Base-by-base conservation (phyloP, 106 monocot species). In the Xerophyta viscosa region DNA sequence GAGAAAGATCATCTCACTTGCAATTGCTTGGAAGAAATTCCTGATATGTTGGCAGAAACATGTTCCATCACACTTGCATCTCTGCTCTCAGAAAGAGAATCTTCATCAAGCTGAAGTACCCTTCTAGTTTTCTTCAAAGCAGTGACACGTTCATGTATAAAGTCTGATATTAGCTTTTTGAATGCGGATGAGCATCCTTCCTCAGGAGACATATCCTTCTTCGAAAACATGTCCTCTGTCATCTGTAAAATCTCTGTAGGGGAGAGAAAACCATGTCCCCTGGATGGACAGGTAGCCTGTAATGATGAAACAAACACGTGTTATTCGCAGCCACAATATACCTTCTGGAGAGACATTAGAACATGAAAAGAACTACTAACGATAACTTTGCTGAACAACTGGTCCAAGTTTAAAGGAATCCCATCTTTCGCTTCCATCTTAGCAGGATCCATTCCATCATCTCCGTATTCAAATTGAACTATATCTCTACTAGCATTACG, bases 391-490 rank as follows among this genome's bases (percentile, higher is more conserved):
- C 67, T 82, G 59, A 82, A 86, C 63, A 98, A 72, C 52, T 98
- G 98, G 57, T 77, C 61, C 54, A 98, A 69, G 70, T 98, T 84
- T 61, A 98, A 73, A 33, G 98, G 82, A 46, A 57, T 73, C 24
- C 90, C 80, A 71, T 82, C 74, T 27, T 80, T 62, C 46, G 77
- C 98, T 61, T 98, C 98, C 98, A 98, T 98, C 42, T 76, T 98
- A 48, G 90, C 98, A 17, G 98, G 98, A 71, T 98, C 89, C 86
- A 98, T 76, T 58, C 90, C 86, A 77, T 98, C 98, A 69, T 98
- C 90, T 66, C 98, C 98, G 62, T 98, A 98, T 20, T 79, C 22
- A 59, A 98, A 77, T 48, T 98, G 98, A 66, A 90, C 79, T 66
- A 98, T 64, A 1, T 66, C 79, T 63, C 82, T 79, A 69, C 69